Evolutionary conservation across 2,329 filamentous ascomycete genomes (phyloP), one percentile per base, ranked within the genome.

Genomic region (Beauveria bassiana): DNA sequence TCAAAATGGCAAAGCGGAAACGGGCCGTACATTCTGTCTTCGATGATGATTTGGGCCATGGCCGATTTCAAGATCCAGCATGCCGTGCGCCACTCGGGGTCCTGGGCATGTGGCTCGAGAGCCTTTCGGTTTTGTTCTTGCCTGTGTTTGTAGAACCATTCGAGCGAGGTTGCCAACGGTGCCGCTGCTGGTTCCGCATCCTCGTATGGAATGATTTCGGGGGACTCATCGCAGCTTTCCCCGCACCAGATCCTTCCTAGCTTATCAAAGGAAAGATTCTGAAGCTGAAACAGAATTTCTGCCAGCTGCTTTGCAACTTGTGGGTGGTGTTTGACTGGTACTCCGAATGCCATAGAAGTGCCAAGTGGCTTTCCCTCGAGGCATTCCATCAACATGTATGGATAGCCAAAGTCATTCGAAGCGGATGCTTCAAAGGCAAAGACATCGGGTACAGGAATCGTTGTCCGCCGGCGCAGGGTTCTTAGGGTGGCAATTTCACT

Each of bases 1-100:
- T 70, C 70, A 3, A 71, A 62, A 54, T 72, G 69, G 62, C 73
- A 56, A 73, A 1, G 75, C 64, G n/a, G 71, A 71, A 66, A 76
- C 16, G 73, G 73, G 49, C 74, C 71, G 57, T 65, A 64, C 22
- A 72, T 62, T 56, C 68, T 64, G 42, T 69, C 67, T 56, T 71
- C 68, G 47, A 72, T 62, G 28, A 71, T 61, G 9, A 70, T 70
- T 5, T 72, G 67, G 18, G 69, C 34, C 14, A 72, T 61, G 45
- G 68, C 62, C 14, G 58, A 65, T 62, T 72, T 73, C 31, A 72
- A 59, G 43, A 73, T 64, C 71, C 68, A 74, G 40, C 71, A 73
- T 34, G 68, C 69, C 34, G 70, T 70, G 20, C 57, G 43, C 69
- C 68, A 72, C 52, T 71, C 67, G 42, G 66, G 65, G 28, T 68